These are phyloP conservation scores for Plantago rigida DNA, from an alignment of 305 asterid species.

Conservation along the genomic window DNA sequence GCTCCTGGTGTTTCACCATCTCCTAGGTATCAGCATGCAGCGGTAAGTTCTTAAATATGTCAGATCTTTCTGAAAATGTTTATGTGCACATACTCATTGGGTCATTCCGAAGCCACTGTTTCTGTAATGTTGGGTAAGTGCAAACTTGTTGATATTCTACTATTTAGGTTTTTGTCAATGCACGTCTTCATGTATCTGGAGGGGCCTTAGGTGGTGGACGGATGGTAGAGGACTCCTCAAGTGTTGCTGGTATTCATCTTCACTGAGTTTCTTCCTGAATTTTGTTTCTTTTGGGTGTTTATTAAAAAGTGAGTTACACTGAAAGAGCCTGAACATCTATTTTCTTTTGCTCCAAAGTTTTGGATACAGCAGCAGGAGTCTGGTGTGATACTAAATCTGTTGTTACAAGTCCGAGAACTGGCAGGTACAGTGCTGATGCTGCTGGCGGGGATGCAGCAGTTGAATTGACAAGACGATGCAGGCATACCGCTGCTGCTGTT, in stretches of 20 bases:
- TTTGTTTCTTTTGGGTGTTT: neutral
- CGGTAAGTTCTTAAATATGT: conserved; percentile 45
- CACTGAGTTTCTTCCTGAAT: conserved; percentile 15
- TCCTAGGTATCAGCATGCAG: conserved; percentile 95
- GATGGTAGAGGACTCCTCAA: conserved; percentile 99
- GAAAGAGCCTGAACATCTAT: conserved; percentile 4
- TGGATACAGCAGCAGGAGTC: conserved; percentile 99
- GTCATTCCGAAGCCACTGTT: too few relatives aligned
- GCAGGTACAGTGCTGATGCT: conserved; percentile 95
- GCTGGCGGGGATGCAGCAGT: conserved; percentile 99
- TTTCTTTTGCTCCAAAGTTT: conserved; percentile 38
- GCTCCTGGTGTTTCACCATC: conserved; percentile 99
- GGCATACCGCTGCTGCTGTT: conserved; percentile 95
- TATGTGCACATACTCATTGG: neutral
- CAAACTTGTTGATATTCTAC: conserved; percentile 19
- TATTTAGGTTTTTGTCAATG: conserved; percentile 90
- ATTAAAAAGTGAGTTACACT: too few relatives aligned
- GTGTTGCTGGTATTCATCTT: conserved; percentile 71
- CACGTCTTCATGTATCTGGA: conserved; percentile 98
- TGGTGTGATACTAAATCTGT: conserved; percentile 97
- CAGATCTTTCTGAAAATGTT: conserved; percentile 4
- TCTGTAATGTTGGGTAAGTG: conserved; percentile 4
- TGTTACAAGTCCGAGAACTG: conserved; percentile 90
- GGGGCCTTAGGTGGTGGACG: conserved; percentile 99
- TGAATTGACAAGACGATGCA: conserved; percentile 88